Evolutionary conservation across 768 basidiomycete species (phyloP).

Genomic region (Serendipita indica): DNA sequence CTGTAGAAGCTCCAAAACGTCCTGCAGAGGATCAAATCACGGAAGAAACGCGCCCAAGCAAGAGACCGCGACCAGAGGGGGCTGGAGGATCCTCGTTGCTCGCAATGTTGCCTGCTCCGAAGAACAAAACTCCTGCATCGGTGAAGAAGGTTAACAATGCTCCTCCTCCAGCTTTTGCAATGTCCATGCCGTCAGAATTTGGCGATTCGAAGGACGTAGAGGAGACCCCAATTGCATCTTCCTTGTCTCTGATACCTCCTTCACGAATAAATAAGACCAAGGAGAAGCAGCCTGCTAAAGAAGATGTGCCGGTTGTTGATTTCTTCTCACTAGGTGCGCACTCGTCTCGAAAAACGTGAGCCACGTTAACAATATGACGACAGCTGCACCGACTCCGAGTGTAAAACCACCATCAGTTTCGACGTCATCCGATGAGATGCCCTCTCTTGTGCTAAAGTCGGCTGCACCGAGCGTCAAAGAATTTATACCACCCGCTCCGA

Average conservation of each 20-base stretch:
- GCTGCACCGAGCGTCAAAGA: conserved; percentile 53
- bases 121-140: conserved; percentile 11
- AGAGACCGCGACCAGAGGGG: conserved; percentile 12
- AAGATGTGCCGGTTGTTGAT: conserved; percentile 13
- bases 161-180: neutral
- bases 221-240: neutral
- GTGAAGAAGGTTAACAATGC: conserved; percentile 6
- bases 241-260: conserved; percentile 13
- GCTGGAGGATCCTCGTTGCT: conserved; percentile 15
- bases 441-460: conserved; percentile 4
- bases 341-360: neutral
- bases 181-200: neutral
- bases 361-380: neutral
- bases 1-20: conserved; percentile 13
- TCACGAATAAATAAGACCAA: conserved; percentile 14
- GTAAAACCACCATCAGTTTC: no score
- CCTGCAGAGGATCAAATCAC: conserved; percentile 11
- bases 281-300: conserved; percentile 11
- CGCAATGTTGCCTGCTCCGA: conserved; percentile 15
- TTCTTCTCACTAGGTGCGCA: conserved; percentile 20
- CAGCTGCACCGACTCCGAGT: neutral
- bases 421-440: neutral
- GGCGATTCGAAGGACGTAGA: neutral
- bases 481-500: conserved; percentile 60
- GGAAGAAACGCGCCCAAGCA: conserved; percentile 10